Evolutionary conservation across 2,329 filamentous ascomycete genomes (phyloP), one percentile per base, ranked within the genome.

Genomic region (Triangularia setosa): DNA sequence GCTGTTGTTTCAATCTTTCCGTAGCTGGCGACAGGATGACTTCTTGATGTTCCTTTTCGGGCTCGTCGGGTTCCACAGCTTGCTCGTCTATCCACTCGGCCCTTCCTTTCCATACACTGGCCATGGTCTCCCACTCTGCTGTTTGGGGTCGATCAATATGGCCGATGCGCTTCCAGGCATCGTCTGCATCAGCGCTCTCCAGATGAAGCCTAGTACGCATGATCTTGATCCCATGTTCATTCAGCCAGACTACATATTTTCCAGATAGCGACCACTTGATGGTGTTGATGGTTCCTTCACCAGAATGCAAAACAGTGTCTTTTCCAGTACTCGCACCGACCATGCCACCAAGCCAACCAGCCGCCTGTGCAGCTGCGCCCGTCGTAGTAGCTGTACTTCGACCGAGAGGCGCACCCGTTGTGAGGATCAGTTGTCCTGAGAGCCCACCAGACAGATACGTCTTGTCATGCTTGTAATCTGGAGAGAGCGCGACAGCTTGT

Each of bases 171-270:
- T 95, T 96, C 96, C 96, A 99, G 2, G 93, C 92, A 69, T 90
- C 88, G 16, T 97, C 93, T 1, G 84, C 80, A 72, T 96, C 90
- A 12, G 84, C 83, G 67, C 82, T 87, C 5, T 96, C 92, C 4
- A 97, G 82, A 70, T 93, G 87, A 21, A 96, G 74, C 74, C 95
- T 92, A 4, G 92, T 92, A 40, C 95, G 87, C 93, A 98, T 98
- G 66, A 99, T 95, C 75, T 97, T 97, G 74, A 98, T 96, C 3
- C 95, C 95, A 72, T 96, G 90, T 76, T 99, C 95, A 72, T 98
- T 99, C 48, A 96, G 84, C 95, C 95, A 99, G 0, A 89, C 91
- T 0, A 97, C 90, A 73, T 93, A 98, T 77, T 90, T 95, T 0
- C 95, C 94, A 0, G 92, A 94, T 48, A 94, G 75, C 0, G 94